A percentile compares a stretch with the other conserved stretches of the same genome.
Evolutionary conservation across 2,329 filamentous ascomycete genomes (phyloP).

Genomic region (Penicillium sp.): DNA sequence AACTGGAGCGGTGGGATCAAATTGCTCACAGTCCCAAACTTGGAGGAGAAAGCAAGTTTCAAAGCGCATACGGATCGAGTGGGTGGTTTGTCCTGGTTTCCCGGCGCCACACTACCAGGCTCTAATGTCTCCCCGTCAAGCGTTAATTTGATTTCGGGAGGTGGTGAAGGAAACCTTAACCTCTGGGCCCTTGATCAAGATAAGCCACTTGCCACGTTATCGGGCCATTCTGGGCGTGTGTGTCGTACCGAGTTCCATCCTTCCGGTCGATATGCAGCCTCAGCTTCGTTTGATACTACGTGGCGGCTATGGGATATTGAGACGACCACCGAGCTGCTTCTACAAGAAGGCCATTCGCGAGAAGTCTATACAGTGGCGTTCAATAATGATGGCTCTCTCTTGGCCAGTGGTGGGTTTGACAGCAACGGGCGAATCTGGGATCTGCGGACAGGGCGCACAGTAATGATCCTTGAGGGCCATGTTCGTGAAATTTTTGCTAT

Average conservation of each 20-base stretch:
- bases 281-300: slow-evolving; percentile 91
- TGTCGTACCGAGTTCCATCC: slow-evolving; percentile 94
- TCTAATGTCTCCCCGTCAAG: slow-evolving; percentile 68
- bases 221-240: slow-evolving; percentile 81
- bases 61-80: slow-evolving; percentile 86
- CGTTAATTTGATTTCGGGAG: slow-evolving; percentile 86
- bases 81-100: slow-evolving; percentile 87
- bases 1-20: slow-evolving; percentile 92
- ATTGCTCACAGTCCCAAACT: slow-evolving; percentile 75
- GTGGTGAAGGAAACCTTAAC: slow-evolving; percentile 81
- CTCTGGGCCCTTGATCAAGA: slow-evolving; percentile 88
- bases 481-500: slow-evolving; percentile 91
- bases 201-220: slow-evolving; percentile 76
- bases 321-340: slow-evolving; percentile 75
- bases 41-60: slow-evolving; percentile 72
- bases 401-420: slow-evolving; percentile 90
- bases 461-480: slow-evolving; percentile 92
- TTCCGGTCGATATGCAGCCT: slow-evolving; percentile 83
- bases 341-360: slow-evolving; percentile 92
- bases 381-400: slow-evolving; percentile 83
- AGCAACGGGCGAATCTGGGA: slow-evolving; percentile 97
- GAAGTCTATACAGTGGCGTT: slow-evolving; percentile 90
- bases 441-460: slow-evolving; percentile 82
- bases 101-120: slow-evolving; percentile 71
- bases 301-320: slow-evolving; percentile 96